A percentile compares a stretch with the other conserved stretches of the same genome.
Conservation (phyloP, 2,329 filamentous ascomycete genomes). For the Neonectria punicea region DNA sequence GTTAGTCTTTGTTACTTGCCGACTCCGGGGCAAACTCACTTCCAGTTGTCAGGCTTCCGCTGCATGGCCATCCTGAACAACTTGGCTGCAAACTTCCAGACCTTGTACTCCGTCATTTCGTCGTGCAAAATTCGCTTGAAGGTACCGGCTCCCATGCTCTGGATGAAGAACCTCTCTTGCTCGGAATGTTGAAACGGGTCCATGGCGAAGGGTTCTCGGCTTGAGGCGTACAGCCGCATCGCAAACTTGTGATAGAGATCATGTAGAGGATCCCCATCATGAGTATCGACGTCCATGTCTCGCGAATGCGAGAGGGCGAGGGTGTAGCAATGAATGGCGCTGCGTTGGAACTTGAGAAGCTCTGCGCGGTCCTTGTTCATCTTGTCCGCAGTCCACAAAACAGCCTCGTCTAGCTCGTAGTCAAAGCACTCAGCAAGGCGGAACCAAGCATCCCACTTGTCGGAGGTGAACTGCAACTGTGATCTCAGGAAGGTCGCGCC, state of each 20-base stretch:
- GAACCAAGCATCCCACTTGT: constrained; percentile 93
- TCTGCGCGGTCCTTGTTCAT: constrained; percentile 85
- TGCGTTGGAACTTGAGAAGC: constrained; percentile 78
- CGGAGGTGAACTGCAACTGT: constrained; percentile 83
- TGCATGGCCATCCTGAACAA: constrained; percentile 67
- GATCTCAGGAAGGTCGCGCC: constrained; percentile 83
- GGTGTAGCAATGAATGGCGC: constrained; percentile 83
- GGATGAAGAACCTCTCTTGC: constrained; percentile 67
- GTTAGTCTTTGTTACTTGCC: constrained; percentile 37
- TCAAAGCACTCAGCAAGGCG: constrained; percentile 88
- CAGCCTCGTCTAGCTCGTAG: constrained; percentile 85
- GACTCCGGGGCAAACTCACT: constrained; percentile 51
- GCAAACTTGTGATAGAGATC: constrained; percentile 70
- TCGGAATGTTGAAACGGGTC: constrained; percentile 68
- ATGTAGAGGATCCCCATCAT: constrained; percentile 64
- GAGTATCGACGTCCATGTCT: constrained; percentile 53
- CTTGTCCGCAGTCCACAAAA: constrained; percentile 90
- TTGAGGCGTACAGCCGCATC: constrained; percentile 71
- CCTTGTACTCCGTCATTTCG: constrained; percentile 68
- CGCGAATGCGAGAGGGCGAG: constrained; percentile 67
- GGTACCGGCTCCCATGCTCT: constrained; percentile 60
- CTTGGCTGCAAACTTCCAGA: constrained; percentile 69
- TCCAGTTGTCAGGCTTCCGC: constrained; percentile 66
- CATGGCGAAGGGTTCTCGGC: constrained; percentile 71
- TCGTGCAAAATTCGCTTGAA: constrained; percentile 64